Percentiles rank a stretch among this genome's conserved stretches.
Conservation (phyloP, 2,329 filamentous ascomycete species). For the Aspergillus carbonarius region DNA sequence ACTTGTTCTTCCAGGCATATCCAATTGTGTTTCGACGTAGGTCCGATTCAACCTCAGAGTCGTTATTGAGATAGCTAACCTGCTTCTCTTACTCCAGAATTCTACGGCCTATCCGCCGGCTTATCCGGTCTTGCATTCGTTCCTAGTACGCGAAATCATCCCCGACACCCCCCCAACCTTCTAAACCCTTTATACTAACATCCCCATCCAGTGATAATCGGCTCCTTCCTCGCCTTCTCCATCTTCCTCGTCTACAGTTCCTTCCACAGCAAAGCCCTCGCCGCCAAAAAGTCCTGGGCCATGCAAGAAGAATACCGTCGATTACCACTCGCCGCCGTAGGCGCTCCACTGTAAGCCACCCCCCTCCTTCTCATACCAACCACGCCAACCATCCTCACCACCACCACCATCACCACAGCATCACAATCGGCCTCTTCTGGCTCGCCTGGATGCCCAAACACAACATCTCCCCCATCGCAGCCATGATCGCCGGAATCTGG, state of each 20-base stretch:
- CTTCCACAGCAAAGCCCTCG: conserved; percentile 53
- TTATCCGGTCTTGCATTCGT: conserved; percentile 32
- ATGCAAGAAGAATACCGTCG: conserved; percentile 61
- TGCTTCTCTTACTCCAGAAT: conserved; percentile 9
- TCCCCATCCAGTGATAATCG: conserved; percentile 50
- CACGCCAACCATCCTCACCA: no score
- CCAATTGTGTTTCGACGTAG: conserved; percentile 61
- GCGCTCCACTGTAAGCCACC: conserved; percentile 35
- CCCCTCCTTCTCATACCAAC: no score
- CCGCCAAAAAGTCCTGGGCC: conserved; percentile 55
- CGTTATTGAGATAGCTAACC: conserved; percentile 56
- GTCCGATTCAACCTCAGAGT: no score
- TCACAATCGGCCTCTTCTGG: conserved; percentile 52
- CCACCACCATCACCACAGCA: conserved; percentile 51
- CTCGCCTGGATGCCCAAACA: conserved; percentile 25
- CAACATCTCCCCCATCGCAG: conserved; percentile 30
- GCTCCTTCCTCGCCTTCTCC: conserved; percentile 56
- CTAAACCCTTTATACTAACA: neutral
- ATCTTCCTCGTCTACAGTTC: conserved; percentile 65
- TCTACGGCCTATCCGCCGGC: conserved; percentile 31
- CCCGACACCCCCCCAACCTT: no score
- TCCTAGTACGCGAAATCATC: conserved; percentile 20
- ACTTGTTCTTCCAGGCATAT: conserved; percentile 73
- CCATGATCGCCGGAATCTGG: conserved; percentile 58
- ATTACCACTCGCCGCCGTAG: conserved; percentile 67